These are phyloP conservation scores for Colletotrichum tanaceti DNA, from an alignment of 2,329 filamentous ascomycete species.

Conservation along the genomic window DNA sequence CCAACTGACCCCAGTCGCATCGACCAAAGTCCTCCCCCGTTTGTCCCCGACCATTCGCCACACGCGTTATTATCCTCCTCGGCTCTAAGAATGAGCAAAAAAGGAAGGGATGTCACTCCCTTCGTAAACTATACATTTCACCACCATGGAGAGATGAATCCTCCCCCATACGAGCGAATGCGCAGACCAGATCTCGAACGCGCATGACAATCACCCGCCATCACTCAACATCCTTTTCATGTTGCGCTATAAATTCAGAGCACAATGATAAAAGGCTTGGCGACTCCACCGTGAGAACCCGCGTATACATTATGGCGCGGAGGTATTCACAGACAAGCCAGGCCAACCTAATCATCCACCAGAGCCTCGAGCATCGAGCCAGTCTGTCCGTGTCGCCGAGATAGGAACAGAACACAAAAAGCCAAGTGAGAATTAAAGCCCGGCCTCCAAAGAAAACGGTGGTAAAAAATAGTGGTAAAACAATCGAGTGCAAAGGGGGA, in stretches of 20 bases:
- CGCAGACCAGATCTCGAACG: conserved; percentile 26
- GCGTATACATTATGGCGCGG: neutral
- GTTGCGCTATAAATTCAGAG: conserved; percentile 36
- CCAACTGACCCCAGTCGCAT: conserved; percentile 12
- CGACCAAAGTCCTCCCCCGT: neutral
- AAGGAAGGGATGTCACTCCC: too few relatives aligned
- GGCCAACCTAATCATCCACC: conserved; percentile 9
- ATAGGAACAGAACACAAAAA: neutral
- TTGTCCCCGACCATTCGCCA: neutral
- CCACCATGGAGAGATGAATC: conserved; percentile 8
- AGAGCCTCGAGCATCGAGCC: conserved; percentile 13
- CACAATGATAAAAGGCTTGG: conserved; percentile 20
- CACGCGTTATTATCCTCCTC: conserved; percentile 17
- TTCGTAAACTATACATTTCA: conserved; percentile 9
- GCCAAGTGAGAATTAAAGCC: conserved; percentile 26
- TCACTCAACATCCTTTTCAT: conserved; percentile 38
- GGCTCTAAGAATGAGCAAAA: neutral
- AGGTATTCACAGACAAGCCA: neutral
- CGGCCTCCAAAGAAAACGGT: conserved; percentile 12
- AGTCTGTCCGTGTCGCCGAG: conserved; percentile 15
- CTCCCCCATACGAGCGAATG: conserved; percentile 4
- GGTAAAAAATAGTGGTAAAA: conserved; percentile 26
- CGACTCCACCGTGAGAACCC: neutral
- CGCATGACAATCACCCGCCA: conserved; percentile 26
- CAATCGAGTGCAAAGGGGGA: conserved; percentile 38